Conservation (phyloP, 2,329 filamentous ascomycete genomes). For the Leptodontidium sp. region DNA sequence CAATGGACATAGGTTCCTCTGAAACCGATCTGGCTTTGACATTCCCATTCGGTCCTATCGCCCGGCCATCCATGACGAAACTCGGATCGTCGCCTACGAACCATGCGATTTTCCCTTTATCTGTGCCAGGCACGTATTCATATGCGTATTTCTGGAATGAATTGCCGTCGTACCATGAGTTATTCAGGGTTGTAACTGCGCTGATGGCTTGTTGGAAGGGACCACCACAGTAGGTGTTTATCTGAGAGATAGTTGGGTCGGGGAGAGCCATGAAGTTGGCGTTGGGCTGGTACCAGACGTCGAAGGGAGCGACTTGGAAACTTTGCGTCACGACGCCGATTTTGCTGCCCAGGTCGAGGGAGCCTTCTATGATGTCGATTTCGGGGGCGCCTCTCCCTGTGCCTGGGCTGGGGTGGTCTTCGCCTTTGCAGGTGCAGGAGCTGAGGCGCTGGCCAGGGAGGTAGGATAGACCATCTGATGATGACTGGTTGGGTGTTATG, state of each 20-base stretch:
- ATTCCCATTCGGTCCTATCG: conserved; percentile 62
- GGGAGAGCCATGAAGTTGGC: conserved; percentile 60
- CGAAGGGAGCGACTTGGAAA: conserved; percentile 50
- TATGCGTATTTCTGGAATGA: conserved; percentile 63
- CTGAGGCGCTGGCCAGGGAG: conserved; percentile 74
- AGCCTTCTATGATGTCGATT: conserved; percentile 74
- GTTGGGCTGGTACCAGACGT: conserved; percentile 59
- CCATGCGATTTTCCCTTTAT: conserved; percentile 57
- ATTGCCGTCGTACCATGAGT: conserved; percentile 61
- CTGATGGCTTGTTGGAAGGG: conserved; percentile 64
- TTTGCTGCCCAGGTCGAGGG: conserved; percentile 48
- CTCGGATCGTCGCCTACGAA: conserved; percentile 59
- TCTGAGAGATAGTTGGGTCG: conserved; percentile 55
- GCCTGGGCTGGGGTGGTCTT: conserved; percentile 71
- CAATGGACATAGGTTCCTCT: conserved; percentile 61
- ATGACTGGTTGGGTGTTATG: conserved; percentile 75
- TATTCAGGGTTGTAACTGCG: conserved; percentile 62
- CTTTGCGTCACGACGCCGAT: conserved; percentile 50
- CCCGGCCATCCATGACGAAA: conserved; percentile 59
- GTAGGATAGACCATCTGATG: conserved; percentile 68
- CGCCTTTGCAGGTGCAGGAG: conserved; percentile 68
- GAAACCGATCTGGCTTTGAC: conserved; percentile 56
- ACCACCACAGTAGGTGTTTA: conserved; percentile 62
- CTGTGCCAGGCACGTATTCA: conserved; percentile 59
- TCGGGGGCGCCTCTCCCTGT: conserved; percentile 72